phyloP scores from a whole-genome alignment of 2,329 filamentous ascomycete genomes.

The Penicillium sp. region DNA sequence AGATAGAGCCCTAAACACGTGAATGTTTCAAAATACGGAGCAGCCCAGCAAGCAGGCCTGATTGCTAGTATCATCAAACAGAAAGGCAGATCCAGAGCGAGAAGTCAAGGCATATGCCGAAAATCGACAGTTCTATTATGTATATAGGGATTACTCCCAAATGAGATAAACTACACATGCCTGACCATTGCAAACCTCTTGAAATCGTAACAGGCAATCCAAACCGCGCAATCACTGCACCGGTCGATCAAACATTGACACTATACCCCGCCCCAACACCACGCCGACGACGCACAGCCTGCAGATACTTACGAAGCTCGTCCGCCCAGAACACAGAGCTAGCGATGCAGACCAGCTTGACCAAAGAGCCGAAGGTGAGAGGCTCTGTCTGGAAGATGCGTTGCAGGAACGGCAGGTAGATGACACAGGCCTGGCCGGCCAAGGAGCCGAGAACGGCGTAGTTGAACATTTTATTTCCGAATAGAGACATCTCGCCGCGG shows the following conservation, averaged over 20 bases:
- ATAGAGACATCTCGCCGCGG: conserved; percentile 75
- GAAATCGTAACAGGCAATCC: conserved; percentile 7
- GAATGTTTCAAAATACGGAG: too few species aligned
- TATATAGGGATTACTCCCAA: conserved; percentile 11
- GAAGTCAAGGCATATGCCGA: not conserved
- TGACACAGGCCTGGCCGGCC: conserved; percentile 80
- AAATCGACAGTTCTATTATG: conserved; percentile 6
- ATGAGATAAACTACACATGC: conserved; percentile 10
- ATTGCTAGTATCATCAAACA: too few species aligned
- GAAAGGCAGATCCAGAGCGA: too few species aligned
- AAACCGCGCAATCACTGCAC: not conserved
- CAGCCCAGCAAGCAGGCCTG: too few species aligned
- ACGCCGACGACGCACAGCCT: conserved; percentile 30
- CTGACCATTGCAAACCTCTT: conserved; percentile 7
- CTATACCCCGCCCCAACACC: conserved; percentile 41
- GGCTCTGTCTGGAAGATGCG: conserved; percentile 94
- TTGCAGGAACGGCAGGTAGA: conserved; percentile 92
- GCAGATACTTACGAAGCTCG: conserved; percentile 73
- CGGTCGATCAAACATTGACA: conserved; percentile 37
- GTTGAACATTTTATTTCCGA: conserved; percentile 91
- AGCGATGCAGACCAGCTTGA: conserved; percentile 68
- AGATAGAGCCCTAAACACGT: too few species aligned
- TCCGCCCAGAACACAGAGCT: conserved; percentile 95
- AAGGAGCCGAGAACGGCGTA: conserved; percentile 86
- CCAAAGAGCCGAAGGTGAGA: conserved; percentile 67